Evolutionary conservation across 495 filamentous ascomycete genomes (phyloP).

Genomic region (Extremus antarcticus): DNA sequence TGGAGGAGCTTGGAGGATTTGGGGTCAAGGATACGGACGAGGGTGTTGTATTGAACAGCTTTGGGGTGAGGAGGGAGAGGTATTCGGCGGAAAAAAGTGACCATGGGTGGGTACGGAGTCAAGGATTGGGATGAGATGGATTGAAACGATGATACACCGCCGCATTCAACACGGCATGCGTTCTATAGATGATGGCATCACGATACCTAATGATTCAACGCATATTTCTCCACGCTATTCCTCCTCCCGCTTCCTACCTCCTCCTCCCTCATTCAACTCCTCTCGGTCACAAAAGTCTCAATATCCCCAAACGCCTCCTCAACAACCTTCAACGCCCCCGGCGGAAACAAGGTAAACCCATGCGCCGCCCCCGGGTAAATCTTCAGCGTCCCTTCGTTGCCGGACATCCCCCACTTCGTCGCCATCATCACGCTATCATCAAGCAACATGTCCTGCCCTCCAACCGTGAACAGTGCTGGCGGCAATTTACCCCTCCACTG

Average conservation of each 20-base stretch:
- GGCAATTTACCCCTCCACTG: slow-evolving; percentile 32
- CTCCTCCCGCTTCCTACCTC: too few species aligned
- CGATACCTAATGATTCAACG: neutral
- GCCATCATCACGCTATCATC: slow-evolving; percentile 48
- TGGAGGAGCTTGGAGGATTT: slow-evolving; percentile 71
- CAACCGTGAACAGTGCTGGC: slow-evolving; percentile 41
- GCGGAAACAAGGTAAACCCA: slow-evolving; percentile 16
- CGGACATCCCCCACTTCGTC: slow-evolving; percentile 40
- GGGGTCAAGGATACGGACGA: slow-evolving; percentile 71
- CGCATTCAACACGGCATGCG: slow-evolving; percentile 17
- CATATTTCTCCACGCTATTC: too few species aligned
- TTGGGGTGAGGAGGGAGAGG: too few species aligned
- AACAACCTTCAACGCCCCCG: slow-evolving; percentile 2
- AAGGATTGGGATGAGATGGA: neutral
- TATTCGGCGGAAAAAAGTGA: neutral
- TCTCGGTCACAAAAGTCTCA: slow-evolving; percentile 7
- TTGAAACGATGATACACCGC: neutral
- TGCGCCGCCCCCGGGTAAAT: slow-evolving; percentile 34
- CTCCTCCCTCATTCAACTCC: too few species aligned
- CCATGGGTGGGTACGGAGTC: neutral
- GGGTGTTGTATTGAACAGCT: slow-evolving; percentile 88
- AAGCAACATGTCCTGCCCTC: slow-evolving; percentile 43
- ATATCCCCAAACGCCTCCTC: slow-evolving; percentile 13
- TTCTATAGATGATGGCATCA: neutral
- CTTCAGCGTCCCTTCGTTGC: slow-evolving; percentile 39